Evolutionary conservation across 371 early-diverging fungal genomes (phyloP).

Genomic region (Rhizopus arrhizus): DNA sequence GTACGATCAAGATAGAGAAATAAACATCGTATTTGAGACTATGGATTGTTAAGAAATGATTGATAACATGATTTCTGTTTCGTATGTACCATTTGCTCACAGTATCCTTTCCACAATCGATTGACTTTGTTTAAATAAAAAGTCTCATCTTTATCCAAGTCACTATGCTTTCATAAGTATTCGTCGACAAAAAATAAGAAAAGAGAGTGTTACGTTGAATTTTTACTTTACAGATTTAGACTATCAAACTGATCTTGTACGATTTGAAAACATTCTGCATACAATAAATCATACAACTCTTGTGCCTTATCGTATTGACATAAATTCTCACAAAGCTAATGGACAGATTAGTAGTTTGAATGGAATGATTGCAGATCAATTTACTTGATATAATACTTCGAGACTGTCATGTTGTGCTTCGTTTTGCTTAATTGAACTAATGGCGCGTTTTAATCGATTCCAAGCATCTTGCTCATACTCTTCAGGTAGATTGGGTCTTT

Average conservation of each 20-base stretch:
- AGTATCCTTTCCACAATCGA: constrained; percentile 66
- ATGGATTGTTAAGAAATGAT: not conserved
- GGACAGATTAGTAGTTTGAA: not conserved
- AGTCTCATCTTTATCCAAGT: constrained; percentile 24
- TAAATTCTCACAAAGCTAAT: constrained; percentile 81
- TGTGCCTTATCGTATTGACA: constrained; percentile 78
- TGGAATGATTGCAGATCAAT: not conserved
- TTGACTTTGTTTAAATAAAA: constrained; percentile 60
- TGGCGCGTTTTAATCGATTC: constrained; percentile 66
- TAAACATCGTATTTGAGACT: constrained; percentile 80
- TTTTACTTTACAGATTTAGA: not conserved
- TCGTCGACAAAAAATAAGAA: not conserved
- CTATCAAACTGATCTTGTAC: not conserved
- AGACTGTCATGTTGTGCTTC: constrained; percentile 67
- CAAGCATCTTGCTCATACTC: constrained; percentile 72
- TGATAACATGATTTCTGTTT: not conserved
- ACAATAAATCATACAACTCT: constrained; percentile 64
- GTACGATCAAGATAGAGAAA: constrained; percentile 93
- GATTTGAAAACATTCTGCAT: constrained; percentile 50
- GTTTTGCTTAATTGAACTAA: constrained; percentile 73
- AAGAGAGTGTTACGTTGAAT: not conserved
- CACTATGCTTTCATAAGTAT: not conserved
- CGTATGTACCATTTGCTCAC: constrained; percentile 66
- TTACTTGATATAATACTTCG: constrained; percentile 83
- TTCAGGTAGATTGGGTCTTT: constrained; percentile 70